A percentile compares a stretch with the other conserved stretches of the same genome.
These are phyloP conservation scores for Neurospora africana DNA, from an alignment of 495 filamentous ascomycete genomes.

Conservation along the genomic window DNA sequence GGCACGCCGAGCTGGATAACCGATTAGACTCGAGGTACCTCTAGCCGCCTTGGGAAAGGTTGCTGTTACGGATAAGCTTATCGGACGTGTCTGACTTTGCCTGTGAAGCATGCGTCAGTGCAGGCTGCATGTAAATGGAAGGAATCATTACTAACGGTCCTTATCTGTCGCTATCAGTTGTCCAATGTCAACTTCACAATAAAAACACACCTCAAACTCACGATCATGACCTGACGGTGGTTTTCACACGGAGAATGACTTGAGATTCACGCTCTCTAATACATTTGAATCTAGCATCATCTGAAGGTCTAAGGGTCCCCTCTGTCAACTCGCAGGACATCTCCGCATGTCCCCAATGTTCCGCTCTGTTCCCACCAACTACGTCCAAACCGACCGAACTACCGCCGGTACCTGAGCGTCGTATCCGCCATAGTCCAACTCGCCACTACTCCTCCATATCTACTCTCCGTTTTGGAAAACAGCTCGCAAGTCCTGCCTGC, in stretches of 20 bases:
- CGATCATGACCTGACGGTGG: background rate
- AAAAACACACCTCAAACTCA: background rate
- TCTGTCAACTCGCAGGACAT: background rate
- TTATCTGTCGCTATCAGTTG: background rate
- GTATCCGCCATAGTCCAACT: background rate
- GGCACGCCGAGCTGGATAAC: background rate
- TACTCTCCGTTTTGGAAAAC: background rate
- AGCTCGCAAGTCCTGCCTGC: background rate
- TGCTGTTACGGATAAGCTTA: background rate
- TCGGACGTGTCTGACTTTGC: background rate
- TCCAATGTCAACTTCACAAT: background rate
- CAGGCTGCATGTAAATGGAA: background rate
- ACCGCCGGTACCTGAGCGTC: background rate
- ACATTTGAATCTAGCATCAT: background rate
- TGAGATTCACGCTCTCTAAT: background rate
- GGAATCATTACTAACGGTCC: background rate
- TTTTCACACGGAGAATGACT: background rate
- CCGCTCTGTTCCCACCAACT: background rate
- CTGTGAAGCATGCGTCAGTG: background rate
- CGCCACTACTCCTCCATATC: background rate
- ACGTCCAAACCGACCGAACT: background rate
- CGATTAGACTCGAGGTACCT: too few species aligned
- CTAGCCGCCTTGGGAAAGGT: background rate
- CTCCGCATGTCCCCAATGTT: background rate
- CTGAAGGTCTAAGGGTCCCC: background rate